Conservation (phyloP, 1,284 basidiomycete species). For the Agroathelia rolfsii region DNA sequence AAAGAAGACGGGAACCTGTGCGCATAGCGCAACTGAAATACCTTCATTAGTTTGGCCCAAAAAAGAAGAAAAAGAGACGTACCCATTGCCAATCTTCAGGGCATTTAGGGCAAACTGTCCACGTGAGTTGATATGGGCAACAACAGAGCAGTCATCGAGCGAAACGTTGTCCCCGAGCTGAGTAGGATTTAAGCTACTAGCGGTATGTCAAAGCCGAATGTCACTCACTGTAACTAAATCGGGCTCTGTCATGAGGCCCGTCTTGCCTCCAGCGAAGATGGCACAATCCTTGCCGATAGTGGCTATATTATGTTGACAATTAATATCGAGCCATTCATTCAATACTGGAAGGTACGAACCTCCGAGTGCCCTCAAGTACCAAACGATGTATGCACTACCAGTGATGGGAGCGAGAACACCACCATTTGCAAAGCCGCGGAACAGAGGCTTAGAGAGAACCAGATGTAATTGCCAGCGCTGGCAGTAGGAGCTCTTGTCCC, state of each 20-base stretch:
- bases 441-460: conserved; percentile 23
- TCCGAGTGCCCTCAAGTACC: too few relatives aligned
- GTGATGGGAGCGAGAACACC: conserved; percentile 28
- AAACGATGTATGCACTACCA: conserved; percentile 30
- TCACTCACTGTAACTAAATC: conserved; percentile 29
- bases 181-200: conserved; percentile 1
- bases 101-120: conserved; percentile 33
- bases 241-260: conserved; percentile 35
- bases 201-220: not conserved
- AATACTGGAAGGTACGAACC: too few relatives aligned
- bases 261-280: conserved; percentile 28
- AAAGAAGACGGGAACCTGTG: conserved; percentile 36
- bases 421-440: conserved; percentile 29
- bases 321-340: too few relatives aligned
- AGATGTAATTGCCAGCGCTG: conserved; percentile 37
- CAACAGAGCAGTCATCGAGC: conserved; percentile 34
- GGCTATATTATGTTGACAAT: too few relatives aligned
- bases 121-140: conserved; percentile 36
- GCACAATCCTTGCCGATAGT: conserved; percentile 31
- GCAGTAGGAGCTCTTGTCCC: conserved; percentile 36
- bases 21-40: conserved; percentile 27
- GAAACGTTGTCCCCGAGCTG: conserved; percentile 31
- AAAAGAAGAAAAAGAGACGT: conserved; percentile 8
- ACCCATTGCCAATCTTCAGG: conserved; percentile 30
- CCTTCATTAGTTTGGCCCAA: conserved; percentile 3